Base-by-base conservation (phyloP, 1,284 basidiomycete species). In the Cronartium quercuum region DNA sequence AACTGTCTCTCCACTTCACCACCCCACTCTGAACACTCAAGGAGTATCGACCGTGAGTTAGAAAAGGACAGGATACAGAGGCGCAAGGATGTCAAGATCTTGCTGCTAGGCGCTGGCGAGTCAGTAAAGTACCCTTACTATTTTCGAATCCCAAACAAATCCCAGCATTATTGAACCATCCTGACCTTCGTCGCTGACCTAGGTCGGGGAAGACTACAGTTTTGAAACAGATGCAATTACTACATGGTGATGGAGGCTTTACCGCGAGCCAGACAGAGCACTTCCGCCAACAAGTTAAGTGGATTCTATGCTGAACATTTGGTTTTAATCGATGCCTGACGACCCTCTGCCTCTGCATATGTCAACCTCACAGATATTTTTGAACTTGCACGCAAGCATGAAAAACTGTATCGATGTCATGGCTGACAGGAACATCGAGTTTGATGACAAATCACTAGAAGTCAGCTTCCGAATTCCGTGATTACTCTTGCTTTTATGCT, bases 381-480 rank as follows among this genome's bases (percentile, higher is more conserved):
- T 44, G 42, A 44, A 18, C 10, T 9, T 47, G 21, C 40, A 12
- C 7, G 2, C 3, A 15, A n/a, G 10, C 3, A 18, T 51, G 94
- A 98, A 84, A 93, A 95, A 85, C 94, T 98, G 84, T 86, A 98
- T 71, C 13, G 69, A 71, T 64, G 69, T 71, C 37, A 71, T 71
- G 69, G 41, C 55, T 34, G 12, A 41, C 13, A 47, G 65, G 44
- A 47, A 71, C 51, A 71, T 71, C 38, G 42, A 71, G 29, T 51
- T 71, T 18, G 60, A 63, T 64, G 51, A 71, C 21, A 38, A n/a
- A 12, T 34, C 55, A 2, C 69, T 71, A 29, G 58, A 64, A 24
- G 69, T 71, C 62, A 37, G 69, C 58, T 37, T 57, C 38, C n/a
- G n/a, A n/a, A n/a, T n/a, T n/a, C n/a, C n/a, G n/a, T n/a, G n/a